Conservation (phyloP, 352 stramenopile species). For the Globisporangium nagaii region DNA sequence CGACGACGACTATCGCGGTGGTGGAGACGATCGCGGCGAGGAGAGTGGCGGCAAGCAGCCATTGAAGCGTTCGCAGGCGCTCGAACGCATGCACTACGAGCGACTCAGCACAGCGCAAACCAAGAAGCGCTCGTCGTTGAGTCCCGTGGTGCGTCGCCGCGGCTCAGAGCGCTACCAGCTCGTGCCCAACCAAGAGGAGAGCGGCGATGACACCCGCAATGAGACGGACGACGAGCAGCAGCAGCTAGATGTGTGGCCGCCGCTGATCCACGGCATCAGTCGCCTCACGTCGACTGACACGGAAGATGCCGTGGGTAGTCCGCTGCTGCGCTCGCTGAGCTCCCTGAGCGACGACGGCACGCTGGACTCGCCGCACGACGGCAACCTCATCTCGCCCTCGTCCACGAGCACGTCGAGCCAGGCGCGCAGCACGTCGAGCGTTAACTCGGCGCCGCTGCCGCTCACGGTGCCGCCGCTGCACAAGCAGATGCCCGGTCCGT, state of each 20-base stretch:
- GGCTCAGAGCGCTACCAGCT: neutral
- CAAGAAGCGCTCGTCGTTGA: conserved; percentile 1
- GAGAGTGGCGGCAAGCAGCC: neutral
- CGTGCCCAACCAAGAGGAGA: neutral
- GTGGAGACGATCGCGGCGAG: neutral
- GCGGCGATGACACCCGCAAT: neutral
- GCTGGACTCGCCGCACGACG: conserved; percentile 34
- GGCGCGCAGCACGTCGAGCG: conserved; percentile 20
- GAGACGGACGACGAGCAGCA: neutral
- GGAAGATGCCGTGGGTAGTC: conserved; percentile 16
- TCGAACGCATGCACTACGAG: neutral
- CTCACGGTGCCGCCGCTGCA: conserved; percentile 8
- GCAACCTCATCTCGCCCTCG: conserved; percentile 54
- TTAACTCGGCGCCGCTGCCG: conserved; percentile 24
- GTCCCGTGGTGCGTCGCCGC: neutral
- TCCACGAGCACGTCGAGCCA: conserved; percentile 48
- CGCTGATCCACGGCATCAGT: conserved; percentile 4
- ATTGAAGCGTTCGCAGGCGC: neutral
- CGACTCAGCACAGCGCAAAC: neutral
- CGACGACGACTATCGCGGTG: conserved; percentile 3
- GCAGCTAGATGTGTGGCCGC: conserved; percentile 6
- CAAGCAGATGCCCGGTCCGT: conserved; percentile 16
- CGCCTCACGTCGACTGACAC: conserved; percentile 15
- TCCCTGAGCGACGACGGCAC: conserved; percentile 32
- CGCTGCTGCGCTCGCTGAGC: conserved; percentile 36